Evolutionary conservation across 768 basidiomycete species (phyloP).

Genomic region (Kwoniella sp.): DNA sequence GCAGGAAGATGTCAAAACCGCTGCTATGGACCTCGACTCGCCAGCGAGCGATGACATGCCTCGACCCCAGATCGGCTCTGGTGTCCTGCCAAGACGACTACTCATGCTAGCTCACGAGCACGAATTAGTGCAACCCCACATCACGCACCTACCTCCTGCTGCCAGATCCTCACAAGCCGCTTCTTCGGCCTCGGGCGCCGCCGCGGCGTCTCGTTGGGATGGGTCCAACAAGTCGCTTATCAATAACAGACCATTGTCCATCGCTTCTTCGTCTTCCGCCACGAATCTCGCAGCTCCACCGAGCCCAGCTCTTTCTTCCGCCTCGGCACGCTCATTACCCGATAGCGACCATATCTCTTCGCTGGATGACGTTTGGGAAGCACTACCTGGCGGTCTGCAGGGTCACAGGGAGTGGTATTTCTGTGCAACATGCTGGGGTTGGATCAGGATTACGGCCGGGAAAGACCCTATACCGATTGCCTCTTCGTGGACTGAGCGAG

Average conservation of each 20-base stretch:
- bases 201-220: constrained; percentile 2
- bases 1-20: constrained; percentile 24
- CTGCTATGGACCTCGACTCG: constrained; percentile 24
- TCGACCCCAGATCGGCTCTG: constrained; percentile 41
- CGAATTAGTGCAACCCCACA: constrained; percentile 38
- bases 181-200: constrained; percentile 3
- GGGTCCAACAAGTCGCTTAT: constrained; percentile 7
- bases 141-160: constrained; percentile 28
- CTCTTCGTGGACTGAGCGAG: neutral
- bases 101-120: constrained; percentile 42
- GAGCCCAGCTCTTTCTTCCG: constrained; percentile 15
- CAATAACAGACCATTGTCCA: constrained; percentile 2
- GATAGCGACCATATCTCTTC: constrained; percentile 23
- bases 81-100: constrained; percentile 35
- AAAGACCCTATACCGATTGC: neutral
- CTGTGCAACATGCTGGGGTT: constrained; percentile 46
- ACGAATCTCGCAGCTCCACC: constrained; percentile 9
- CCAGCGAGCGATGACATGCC: constrained; percentile 14
- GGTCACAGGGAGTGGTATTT: constrained; percentile 42
- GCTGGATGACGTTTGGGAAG: constrained; percentile 39
- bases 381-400: constrained; percentile 34
- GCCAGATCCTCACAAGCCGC: constrained; percentile 15
- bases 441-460: constrained; percentile 34
- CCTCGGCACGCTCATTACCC: constrained; percentile 6
- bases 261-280: constrained; percentile 4